phyloP scores from a whole-genome alignment of 495 filamentous ascomycete species.

The Xylaria flabelliformis region DNA sequence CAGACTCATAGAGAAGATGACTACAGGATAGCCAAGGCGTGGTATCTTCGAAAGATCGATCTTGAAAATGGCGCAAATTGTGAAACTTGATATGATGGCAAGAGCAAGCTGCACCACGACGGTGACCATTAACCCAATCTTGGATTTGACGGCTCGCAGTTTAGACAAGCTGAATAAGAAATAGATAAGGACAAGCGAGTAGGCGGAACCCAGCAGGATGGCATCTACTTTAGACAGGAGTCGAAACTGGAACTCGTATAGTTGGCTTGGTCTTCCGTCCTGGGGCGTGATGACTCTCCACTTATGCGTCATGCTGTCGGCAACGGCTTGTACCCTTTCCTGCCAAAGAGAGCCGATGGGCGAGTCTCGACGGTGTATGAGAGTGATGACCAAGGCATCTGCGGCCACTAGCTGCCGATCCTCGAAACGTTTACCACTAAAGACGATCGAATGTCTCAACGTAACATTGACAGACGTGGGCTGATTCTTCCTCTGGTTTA shows the following conservation, averaged over 20 bases:
- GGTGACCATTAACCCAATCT: slow-evolving; percentile 68
- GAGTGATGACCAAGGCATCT: slow-evolving; percentile 75
- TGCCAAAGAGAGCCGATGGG: slow-evolving; percentile 66
- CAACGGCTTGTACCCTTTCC: slow-evolving; percentile 55
- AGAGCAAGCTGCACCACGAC: slow-evolving; percentile 68
- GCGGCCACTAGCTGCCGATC: slow-evolving; percentile 66
- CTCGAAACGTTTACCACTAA: slow-evolving; percentile 73
- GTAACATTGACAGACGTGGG: slow-evolving; percentile 70
- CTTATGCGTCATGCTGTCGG: slow-evolving; percentile 46
- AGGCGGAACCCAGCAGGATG: slow-evolving; percentile 63
- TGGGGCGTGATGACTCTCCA: slow-evolving; percentile 62
- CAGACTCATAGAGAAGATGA: slow-evolving; percentile 72
- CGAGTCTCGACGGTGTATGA: slow-evolving; percentile 67
- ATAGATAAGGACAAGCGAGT: slow-evolving; percentile 63
- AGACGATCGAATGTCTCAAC: slow-evolving; percentile 73
- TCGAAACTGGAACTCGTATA: slow-evolving; percentile 76
- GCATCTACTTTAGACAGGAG: slow-evolving; percentile 68
- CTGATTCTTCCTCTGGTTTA: slow-evolving; percentile 62
- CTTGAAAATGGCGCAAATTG: slow-evolving; percentile 65
- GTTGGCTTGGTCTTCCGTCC: slow-evolving; percentile 59
- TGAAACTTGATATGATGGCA: slow-evolving; percentile 71
- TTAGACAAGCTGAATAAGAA: slow-evolving; percentile 64
- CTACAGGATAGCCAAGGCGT: slow-evolving; percentile 68
- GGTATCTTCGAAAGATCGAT: slow-evolving; percentile 67
- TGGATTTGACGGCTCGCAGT: slow-evolving; percentile 70